Evolutionary conservation across 2,329 filamentous ascomycete genomes (phyloP), one percentile per base, ranked within the genome.

Genomic region (Rutstroemia sp.): DNA sequence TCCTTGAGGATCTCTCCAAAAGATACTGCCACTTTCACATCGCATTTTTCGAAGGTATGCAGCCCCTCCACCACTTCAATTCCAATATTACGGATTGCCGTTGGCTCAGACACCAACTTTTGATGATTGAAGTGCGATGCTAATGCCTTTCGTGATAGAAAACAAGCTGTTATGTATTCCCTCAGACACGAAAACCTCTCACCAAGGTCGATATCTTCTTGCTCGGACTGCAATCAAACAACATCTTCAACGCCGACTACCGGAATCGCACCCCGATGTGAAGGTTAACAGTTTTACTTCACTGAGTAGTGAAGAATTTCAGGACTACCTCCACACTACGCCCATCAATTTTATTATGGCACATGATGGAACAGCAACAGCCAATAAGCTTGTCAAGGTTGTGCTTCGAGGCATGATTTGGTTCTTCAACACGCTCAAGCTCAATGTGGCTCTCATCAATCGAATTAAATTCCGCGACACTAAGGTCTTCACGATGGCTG

Each of bases 11-110:
- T 55, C 75, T 91, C 16, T 72, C 76, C 44, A 76, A 78, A 54
- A 76, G 86, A 50, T 83, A 84, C 53, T 89, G 86, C 68, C 82
- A 83, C 56, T 91, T 90, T 63, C 79, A 89, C 60, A 69, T 91
- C 59, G 72, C 83, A 16, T 92, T 89, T 73, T 88, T 91, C 48
- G 63, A 67, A 51, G 64, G 67, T 63, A 60, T 48, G 61, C 53
- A 14, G 38, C 38, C 27, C 16, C 19, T 16, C 48, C 39, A 42
- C 3, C n/a, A 12, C 30, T 34, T 10, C 30, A 9, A 12, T 34
- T 34, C 30, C 9, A 12, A 4, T 34, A 34, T 14, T 34, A 12
- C 3, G 10, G 12, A 12, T 34, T 34, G 10, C 30, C 4, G 10
- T 34, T 34, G 4, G 4, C 4, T 10, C 10, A 34, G 30, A 12